Evolutionary conservation across 768 basidiomycete genomes (phyloP), one percentile per base, ranked within the genome.

Genomic region (Lactifluus piperatus): DNA sequence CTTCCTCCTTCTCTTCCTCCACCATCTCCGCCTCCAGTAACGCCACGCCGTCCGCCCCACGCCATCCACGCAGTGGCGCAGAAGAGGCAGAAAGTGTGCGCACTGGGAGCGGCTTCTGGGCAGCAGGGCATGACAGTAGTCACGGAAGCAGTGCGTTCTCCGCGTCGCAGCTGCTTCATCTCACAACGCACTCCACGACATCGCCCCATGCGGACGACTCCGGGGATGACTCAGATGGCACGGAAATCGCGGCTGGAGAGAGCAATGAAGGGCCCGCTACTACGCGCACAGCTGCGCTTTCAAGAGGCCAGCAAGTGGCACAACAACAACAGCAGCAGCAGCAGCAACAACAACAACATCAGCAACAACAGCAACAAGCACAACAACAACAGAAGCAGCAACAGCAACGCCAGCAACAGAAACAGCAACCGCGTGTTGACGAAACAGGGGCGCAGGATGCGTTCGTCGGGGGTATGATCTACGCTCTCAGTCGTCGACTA

Each of bases 391-490:
- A 50, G 27, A 27, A 51, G 14, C 43, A 45, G 2, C 39, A 46
- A 5, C 44, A 34, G 3, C 43, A 45, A 20, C n/a, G 10, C 2
- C 36, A 54, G 3, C 27, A 5, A 14, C 30, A 55, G 26, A 6
- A 6, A 2, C 32, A 46, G 29, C 20, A 29, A 76, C 18, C 75
- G 74, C 26, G 71, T 2, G 73, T 83, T 8, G 89, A 90, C 66
- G 88, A 91, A 64, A 79, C 84, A 10, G 88, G 88, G 1, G 84
- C 86, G 1, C 86, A 91, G 64, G 85, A 88, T 57, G 89, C 88
- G 3, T 91, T 91, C 64, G 80, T 90, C n/a, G 84, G 86, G 0
- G 91, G 89, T 8, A 91, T 93, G 88, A 86, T 93, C 55, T 92
- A 82, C 70, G 82, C 89, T 0, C 68, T 93, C 64, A 90, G 84